These are phyloP conservation scores for Candida easanensis DNA, from an alignment of 805 yeast species.

Conservation along the genomic window DNA sequence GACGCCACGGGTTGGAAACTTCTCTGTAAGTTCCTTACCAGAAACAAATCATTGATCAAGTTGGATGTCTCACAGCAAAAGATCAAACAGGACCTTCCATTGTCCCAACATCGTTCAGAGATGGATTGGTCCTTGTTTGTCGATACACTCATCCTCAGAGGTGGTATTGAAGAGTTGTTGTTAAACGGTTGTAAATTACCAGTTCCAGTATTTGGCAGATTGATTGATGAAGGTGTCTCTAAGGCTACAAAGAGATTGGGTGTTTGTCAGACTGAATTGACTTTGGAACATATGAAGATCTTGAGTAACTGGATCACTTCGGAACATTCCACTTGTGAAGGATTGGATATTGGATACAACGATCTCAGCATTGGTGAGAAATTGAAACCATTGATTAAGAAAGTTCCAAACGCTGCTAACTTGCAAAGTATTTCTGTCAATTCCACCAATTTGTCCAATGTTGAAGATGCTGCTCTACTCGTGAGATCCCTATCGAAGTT, in stretches of 20 bases:
- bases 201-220: constrained; percentile 48
- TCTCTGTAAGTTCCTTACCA: constrained; percentile 70
- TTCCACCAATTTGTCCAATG: constrained; percentile 55
- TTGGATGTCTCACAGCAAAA: constrained; percentile 70
- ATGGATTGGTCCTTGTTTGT: constrained; percentile 83
- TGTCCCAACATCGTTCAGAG: constrained; percentile 52
- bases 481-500: constrained; percentile 50
- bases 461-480: constrained; percentile 47
- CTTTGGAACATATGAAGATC: constrained; percentile 53
- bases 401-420: constrained; percentile 16
- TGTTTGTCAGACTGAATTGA: constrained; percentile 69
- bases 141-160: constrained; percentile 63
- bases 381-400: constrained; percentile 26
- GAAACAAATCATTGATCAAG: constrained; percentile 54
- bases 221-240: constrained; percentile 55
- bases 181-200: constrained; percentile 76
- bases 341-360: constrained; percentile 83
- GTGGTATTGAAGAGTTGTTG: constrained; percentile 76
- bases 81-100: constrained; percentile 33
- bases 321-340: constrained; percentile 44
- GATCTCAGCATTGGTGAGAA: constrained; percentile 43
- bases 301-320: constrained; percentile 57
- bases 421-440: constrained; percentile 58
- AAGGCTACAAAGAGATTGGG: constrained; percentile 62
- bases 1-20: constrained; percentile 73